Evolutionary conservation across 2,329 filamentous ascomycete species (phyloP), one percentile per base, ranked within the genome.

Genomic region (Aureobasidium leucospermi): DNA sequence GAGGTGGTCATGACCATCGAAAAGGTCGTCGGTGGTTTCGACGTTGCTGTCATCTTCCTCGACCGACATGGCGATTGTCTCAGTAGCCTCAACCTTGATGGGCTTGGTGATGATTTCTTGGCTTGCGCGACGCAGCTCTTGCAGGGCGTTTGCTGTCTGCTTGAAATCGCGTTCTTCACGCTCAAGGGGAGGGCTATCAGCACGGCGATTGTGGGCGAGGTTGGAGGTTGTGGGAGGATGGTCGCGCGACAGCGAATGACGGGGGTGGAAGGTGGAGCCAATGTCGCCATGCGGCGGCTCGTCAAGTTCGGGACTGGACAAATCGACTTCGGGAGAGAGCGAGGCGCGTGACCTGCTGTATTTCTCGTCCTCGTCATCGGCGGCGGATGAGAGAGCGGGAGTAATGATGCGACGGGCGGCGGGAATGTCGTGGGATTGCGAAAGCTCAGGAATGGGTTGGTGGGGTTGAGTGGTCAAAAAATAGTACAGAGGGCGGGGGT

Each of bases 131-230:
- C 74, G 66, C 67, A 71, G 64, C 69, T 79, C 70, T 81, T 84
- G 89, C 67, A 97, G 83, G 51, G 87, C 90, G 65, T 90, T 89
- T 15, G 94, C 94, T 1, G 92, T 97, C 75, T 96, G 90, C 6
- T 93, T 96, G 70, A 99, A 99, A 74, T 97, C 94, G 69, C 88
- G 89, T 78, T 97, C 93, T 67, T 97, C 93, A 67, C 89, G 90
- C 76, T 97, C 93, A 39, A 97, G 80, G 15, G 91, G 90, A 55
- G 93, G 92, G 64, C 90, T 94, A 28, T 88, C 85, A n/a, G 87
- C 88, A 61, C 89, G 85, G 62, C 85, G 81, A 63, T 83, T 85
- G 66, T 86, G 82, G 51, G 77, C 73, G 55, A 80, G 75, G 62
- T 75, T 75, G 60, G 67, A 73, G 63, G 65, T 70, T 59, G 67